These are phyloP conservation scores for Anastatica hierochuntica DNA, from an alignment of 345 rosid genomes.

Conservation along the genomic window DNA sequence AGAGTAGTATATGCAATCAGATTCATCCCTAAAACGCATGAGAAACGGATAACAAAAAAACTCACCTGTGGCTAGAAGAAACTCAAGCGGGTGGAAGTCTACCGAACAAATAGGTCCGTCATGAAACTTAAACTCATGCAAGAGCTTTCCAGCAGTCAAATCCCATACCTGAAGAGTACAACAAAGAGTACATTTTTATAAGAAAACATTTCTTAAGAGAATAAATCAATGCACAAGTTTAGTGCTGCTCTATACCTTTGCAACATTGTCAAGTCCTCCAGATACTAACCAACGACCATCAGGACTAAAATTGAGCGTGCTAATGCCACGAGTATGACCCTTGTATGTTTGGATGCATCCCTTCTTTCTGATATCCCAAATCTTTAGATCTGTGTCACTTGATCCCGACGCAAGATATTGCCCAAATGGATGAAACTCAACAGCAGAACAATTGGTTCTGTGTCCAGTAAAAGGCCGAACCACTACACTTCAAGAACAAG, in stretches of 20 bases:
- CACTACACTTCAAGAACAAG: slow-evolving; percentile 88
- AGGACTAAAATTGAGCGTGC: slow-evolving; percentile 73
- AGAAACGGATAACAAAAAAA: too few species aligned
- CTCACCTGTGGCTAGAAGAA: slow-evolving; percentile 91
- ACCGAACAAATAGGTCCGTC: slow-evolving; percentile 77
- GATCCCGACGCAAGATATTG: slow-evolving; percentile 95
- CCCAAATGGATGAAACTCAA: slow-evolving; percentile 97
- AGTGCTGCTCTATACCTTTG: slow-evolving; percentile 49
- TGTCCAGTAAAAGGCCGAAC: slow-evolving; percentile 93
- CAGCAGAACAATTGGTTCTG: slow-evolving; percentile 72
- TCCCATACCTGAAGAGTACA: slow-evolving; percentile 32
- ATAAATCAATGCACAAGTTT: neutral
- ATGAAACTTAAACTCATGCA: slow-evolving; percentile 89
- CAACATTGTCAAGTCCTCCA: slow-evolving; percentile 86
- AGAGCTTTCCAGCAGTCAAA: slow-evolving; percentile 93
- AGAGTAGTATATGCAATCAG: slow-evolving; percentile 1
- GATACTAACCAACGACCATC: slow-evolving; percentile 99
- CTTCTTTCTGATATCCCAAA: slow-evolving; percentile 96
- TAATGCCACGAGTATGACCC: slow-evolving; percentile 76
- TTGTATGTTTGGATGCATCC: slow-evolving; percentile 92
- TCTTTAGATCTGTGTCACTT: slow-evolving; percentile 60
- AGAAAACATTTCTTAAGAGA: neutral
- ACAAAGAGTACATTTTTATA: neutral
- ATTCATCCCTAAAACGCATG: too few species aligned
- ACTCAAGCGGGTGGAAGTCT: slow-evolving; percentile 93